phyloP scores from a whole-genome alignment of 2,329 filamentous ascomycete species.

The Endocalyx cinctus region DNA sequence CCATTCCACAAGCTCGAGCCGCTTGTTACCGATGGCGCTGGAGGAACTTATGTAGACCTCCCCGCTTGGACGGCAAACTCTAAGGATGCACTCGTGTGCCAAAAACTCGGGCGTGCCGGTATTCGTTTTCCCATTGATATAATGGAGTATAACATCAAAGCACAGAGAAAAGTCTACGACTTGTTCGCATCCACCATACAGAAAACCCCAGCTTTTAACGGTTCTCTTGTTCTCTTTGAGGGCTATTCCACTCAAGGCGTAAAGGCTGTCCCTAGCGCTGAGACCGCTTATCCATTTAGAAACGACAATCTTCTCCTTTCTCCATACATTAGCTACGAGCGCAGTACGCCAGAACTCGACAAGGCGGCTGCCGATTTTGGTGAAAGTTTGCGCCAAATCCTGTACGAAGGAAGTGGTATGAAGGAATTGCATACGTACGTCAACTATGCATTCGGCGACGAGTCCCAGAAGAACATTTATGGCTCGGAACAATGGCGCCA shows the following conservation, averaged over 20 bases:
- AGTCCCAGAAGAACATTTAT: slow-evolving; percentile 26
- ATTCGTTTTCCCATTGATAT: slow-evolving; percentile 17
- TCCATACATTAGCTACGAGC: slow-evolving; percentile 25
- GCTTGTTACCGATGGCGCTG: not conserved
- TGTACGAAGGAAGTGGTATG: slow-evolving; percentile 16
- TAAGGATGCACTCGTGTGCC: slow-evolving; percentile 7
- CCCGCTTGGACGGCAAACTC: slow-evolving; percentile 8
- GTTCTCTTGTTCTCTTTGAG: slow-evolving; percentile 18
- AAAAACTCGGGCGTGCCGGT: slow-evolving; percentile 12
- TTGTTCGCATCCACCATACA: slow-evolving; percentile 30
- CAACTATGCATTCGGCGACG: slow-evolving; percentile 31
- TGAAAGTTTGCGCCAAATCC: slow-evolving; percentile 17
- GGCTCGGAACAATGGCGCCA: slow-evolving; percentile 34
- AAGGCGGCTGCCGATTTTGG: slow-evolving; percentile 22
- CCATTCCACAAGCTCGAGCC: slow-evolving; percentile 13
- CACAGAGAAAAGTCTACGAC: slow-evolving; percentile 32
- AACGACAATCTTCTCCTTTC: slow-evolving; percentile 11
- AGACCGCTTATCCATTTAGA: slow-evolving; percentile 15
- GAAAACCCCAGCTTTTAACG: slow-evolving; percentile 25
- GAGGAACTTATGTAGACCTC: slow-evolving; percentile 10
- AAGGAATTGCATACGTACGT: slow-evolving; percentile 23
- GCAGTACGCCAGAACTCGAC: slow-evolving; percentile 17
- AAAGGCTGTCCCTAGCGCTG: slow-evolving; percentile 9
- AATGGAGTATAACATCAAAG: slow-evolving; percentile 25
- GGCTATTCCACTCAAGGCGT: slow-evolving; percentile 15